Evolutionary conservation across 371 early-diverging fungal species (phyloP), one percentile per base, ranked within the genome.

Genomic region (Saksenaea oblongispora): DNA sequence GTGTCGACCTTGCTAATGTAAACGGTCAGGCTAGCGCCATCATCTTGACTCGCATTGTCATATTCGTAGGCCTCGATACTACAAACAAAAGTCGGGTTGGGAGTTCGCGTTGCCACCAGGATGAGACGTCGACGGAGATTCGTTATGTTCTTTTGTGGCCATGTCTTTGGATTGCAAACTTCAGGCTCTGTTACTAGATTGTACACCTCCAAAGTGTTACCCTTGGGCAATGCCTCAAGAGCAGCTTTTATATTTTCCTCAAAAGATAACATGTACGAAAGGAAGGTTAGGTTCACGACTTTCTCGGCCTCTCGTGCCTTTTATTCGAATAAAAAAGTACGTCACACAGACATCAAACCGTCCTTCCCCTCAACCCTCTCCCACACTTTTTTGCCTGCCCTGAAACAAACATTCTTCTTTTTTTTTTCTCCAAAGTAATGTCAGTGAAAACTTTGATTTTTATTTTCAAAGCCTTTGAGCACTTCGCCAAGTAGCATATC

Each of bases 1-100:
- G 89, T 85, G 59, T 90, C 90, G 27, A 90, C 78, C 62, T 90
- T 90, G 54, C 82, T 80, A 34, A 90, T 79, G 61, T 90, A 88
- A 2, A 83, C 62, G 11, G 66, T 47, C 24, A 34, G 31, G n/a
- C 55, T 24, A 26, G 11, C 34, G n/a, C 26, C 34, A 27, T 54
- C 66, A 9, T 67, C 22, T 34, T 27, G 15, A 11, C 35, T 18
- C 9, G 63, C 31, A 0, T 55, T 39, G 10, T 51, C 63, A 28
- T 78, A 81, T 51, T 81, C 76, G 34, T 72, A 65, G 4, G 60
- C 59, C 36, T 81, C 81, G 61, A 80, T 42, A 1, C 78, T 78
- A 42, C 73, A 72, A 1, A 77, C 55, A 35, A 73, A 42, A 11
- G 17, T 42, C 15, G 41, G 57, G 9, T 17, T 14, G 28, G 27